Conservation (phyloP, 1,284 basidiomycete genomes). For the Schizopora paradoxa region DNA sequence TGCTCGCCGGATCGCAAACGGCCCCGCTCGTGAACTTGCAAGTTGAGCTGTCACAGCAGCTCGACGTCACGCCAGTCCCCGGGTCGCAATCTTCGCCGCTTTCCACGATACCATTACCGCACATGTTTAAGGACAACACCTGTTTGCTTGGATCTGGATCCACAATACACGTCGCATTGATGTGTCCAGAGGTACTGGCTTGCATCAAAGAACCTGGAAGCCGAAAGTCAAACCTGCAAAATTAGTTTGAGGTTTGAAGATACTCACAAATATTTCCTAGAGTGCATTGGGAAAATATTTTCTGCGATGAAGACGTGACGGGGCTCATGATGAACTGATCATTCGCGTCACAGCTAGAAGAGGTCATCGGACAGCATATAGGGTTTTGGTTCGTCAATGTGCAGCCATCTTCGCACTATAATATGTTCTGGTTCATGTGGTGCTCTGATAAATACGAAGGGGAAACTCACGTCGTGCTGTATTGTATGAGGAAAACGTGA, state of each 20-base stretch:
- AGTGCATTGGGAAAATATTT: constrained; percentile 72
- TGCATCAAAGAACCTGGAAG: constrained; percentile 55
- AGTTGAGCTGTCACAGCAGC: constrained; percentile 74
- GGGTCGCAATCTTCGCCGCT: constrained; percentile 86
- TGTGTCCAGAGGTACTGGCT: constrained; percentile 33
- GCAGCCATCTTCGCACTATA: constrained; percentile 65
- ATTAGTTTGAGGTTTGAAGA: background rate
- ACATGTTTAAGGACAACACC: constrained; percentile 64
- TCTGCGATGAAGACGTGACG: constrained; percentile 61
- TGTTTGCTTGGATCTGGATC: constrained; percentile 42
- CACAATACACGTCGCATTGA: constrained; percentile 59
- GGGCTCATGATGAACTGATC: constrained; percentile 79
- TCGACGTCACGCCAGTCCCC: constrained; percentile 53
- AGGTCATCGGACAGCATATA: constrained; percentile 69
- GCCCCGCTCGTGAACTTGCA: constrained; percentile 75
- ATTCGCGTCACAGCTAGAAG: constrained; percentile 59
- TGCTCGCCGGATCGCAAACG: constrained; percentile 77
- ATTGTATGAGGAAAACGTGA: background rate
- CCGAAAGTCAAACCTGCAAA: constrained; percentile 4
- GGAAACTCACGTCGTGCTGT: background rate
- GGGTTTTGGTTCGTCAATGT: constrained; percentile 35
- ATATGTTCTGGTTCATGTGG: constrained; percentile 37
- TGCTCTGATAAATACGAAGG: constrained; percentile 36
- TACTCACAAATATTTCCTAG: constrained; percentile 82
- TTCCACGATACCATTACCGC: constrained; percentile 77